A percentile compares a stretch with the other conserved stretches of the same genome.
Conservation (phyloP, 768 basidiomycete species). For the Termitomyces bulborhizus region DNA sequence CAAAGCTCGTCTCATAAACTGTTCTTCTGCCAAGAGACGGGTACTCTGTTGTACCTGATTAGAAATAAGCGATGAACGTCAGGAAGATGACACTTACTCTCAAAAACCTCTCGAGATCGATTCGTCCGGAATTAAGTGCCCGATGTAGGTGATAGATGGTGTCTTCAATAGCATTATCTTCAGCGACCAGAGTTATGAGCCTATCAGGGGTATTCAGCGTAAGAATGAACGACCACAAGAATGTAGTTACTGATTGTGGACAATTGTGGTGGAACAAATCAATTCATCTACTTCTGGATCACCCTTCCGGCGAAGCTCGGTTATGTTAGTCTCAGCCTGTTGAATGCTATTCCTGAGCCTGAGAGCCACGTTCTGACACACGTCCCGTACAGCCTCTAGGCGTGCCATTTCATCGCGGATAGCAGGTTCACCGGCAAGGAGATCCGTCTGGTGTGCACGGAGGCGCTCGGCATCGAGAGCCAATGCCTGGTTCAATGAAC, state of each 20-base stretch:
- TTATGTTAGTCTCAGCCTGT: constrained; percentile 65
- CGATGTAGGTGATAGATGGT: constrained; percentile 96
- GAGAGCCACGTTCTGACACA: constrained; percentile 74
- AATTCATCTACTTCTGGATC: constrained; percentile 96
- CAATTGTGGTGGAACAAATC: constrained; percentile 91
- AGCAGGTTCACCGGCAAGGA: constrained; percentile 86
- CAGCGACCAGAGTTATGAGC: constrained; percentile 95
- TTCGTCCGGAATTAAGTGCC: constrained; percentile 83
- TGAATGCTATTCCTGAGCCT: constrained; percentile 59
- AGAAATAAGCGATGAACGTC: constrained; percentile 7
- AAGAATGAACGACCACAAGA: constrained; percentile 6
- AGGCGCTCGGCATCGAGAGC: constrained; percentile 67
- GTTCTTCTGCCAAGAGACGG: constrained; percentile 87
- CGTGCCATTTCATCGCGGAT: constrained; percentile 95
- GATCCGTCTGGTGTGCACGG: constrained; percentile 75
- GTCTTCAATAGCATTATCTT: constrained; percentile 98
- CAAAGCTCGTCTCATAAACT: constrained; percentile 94
- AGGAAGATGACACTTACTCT: constrained; percentile 49
- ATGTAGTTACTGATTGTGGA: constrained; percentile 85
- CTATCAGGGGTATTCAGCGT: constrained; percentile 31
- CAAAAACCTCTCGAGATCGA: constrained; percentile 92
- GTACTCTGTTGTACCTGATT: constrained; percentile 48
- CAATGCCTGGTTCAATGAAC: constrained; percentile 61
- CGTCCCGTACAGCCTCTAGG: constrained; percentile 86
- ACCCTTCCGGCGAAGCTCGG: constrained; percentile 74